Base-by-base conservation (phyloP, 352 stramenopile species). In the Phytophthora sojae region DNA sequence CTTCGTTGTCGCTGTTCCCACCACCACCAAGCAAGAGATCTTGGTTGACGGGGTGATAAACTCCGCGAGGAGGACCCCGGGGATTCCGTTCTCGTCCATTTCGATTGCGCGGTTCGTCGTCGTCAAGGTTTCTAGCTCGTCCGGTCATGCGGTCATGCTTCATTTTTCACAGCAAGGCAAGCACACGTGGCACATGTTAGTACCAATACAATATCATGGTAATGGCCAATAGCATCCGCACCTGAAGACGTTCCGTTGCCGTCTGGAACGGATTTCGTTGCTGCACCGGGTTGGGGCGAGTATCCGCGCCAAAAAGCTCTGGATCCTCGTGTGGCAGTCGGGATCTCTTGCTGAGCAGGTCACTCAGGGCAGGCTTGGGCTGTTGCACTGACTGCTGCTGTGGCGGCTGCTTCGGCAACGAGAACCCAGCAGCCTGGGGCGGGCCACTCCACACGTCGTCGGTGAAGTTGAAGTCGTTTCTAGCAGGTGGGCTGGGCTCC, bases 1-100 rank as follows among this genome's bases (percentile, higher is more conserved):
- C 53, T 4, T 75, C 73, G 0, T 72, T 73, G 12, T 70, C 61
- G 52, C 51, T 57, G 44, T 64, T 59, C 12, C 60, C 53, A n/a
- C 51, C 30, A 23, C 81, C 81, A 30, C 82, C 80, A 39, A 95
- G 76, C 6, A 95, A 64, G 15, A 94, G 55, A 37, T 93, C 76
- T 35, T 86, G 83, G 26, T 95, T 94, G 45, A 94, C 87, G 29
- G 88, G 88, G 45, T 95, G 88, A 60, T 93, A 95, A 2, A 73
- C 69, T 7, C 82, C 77, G 47, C 69, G 70, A 39, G 80, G 71
- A 54, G 77, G 78, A 26, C 76, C 63, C 26, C 80, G 73, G 42
- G 68, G 59, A 15, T 78, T 79, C 39, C 61, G 47, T 14, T 72
- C 66, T 1, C 65, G 59, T 29, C 61, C 59, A 51, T 61, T 64